phyloP scores from a whole-genome alignment of 176 grass and related monocot genomes.

The Bolboschoenus planiculmis region DNA sequence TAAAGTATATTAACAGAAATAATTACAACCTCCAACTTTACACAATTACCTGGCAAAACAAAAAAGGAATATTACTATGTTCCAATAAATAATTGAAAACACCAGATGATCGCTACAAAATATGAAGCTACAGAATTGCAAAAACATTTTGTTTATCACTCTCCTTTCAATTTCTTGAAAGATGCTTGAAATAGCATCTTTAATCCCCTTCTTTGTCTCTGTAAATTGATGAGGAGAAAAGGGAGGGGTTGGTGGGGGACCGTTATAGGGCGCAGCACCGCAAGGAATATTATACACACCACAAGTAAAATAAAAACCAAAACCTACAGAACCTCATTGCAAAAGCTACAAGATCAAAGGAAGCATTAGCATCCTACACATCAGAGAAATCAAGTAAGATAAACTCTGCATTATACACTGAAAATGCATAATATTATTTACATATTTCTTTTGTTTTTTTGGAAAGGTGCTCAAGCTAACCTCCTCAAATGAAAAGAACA shows the following conservation, averaged over 20 bases:
- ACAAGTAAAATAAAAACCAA: too few species aligned
- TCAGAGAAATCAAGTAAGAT: too few species aligned
- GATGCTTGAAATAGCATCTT: neutral
- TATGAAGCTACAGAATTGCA: neutral
- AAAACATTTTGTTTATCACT: neutral
- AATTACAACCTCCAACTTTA: neutral
- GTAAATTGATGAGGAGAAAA: neutral
- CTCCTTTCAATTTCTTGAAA: neutral
- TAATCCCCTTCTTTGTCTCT: neutral
- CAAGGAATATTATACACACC: too few species aligned
- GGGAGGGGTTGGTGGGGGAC: too few species aligned
- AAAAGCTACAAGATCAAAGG: too few species aligned
- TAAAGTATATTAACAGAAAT: neutral
- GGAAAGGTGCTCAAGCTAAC: neutral
- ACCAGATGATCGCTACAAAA: neutral
- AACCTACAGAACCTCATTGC: too few species aligned
- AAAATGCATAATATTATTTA: neutral
- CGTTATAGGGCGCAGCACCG: neutral
- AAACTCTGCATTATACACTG: neutral
- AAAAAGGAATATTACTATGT: neutral
- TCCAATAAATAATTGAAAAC: neutral
- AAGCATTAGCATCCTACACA: too few species aligned
- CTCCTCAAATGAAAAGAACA: neutral
- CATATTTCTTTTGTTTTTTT: neutral
- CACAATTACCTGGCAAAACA: neutral